A percentile compares a stretch with the other conserved stretches of the same genome.
Evolutionary conservation across 352 stramenopile species (phyloP).

Genomic region (Peronospora belbahrii): DNA sequence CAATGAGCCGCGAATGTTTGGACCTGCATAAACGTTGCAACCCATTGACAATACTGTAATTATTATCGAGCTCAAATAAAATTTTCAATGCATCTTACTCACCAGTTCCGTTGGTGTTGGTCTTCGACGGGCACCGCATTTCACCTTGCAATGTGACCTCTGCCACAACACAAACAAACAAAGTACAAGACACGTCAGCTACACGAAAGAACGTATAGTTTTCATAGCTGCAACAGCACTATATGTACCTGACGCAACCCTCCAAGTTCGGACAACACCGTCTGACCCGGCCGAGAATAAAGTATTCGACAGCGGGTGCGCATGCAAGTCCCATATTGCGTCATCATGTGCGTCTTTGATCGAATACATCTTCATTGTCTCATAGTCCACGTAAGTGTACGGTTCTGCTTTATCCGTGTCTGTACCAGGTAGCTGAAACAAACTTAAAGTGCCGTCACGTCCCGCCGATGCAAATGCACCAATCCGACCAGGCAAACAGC

Average conservation of each 20-base stretch:
- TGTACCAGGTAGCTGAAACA: slow-evolving; percentile 49
- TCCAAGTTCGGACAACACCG: slow-evolving; percentile 73
- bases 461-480: slow-evolving; percentile 67
- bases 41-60: not conserved
- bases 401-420: slow-evolving; percentile 67
- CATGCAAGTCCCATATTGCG: slow-evolving; percentile 74
- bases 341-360: slow-evolving; percentile 76
- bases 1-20: slow-evolving; percentile 43
- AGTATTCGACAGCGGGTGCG: slow-evolving; percentile 74
- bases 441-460: slow-evolving; percentile 62
- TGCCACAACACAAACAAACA: slow-evolving; percentile 11
- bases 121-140: slow-evolving; percentile 48
- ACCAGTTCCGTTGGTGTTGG: slow-evolving; percentile 46
- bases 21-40: slow-evolving; percentile 11
- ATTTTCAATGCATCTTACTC: not conserved
- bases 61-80: not conserved
- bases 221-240: not conserved
- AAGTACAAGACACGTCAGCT: slow-evolving; percentile 2
- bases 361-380: slow-evolving; percentile 51
- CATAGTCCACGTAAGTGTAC: slow-evolving; percentile 67
- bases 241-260: slow-evolving; percentile 53
- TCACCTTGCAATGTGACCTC: slow-evolving; percentile 73
- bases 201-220: too few species aligned
- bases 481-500: slow-evolving; percentile 32
- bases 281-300: slow-evolving; percentile 78